These are phyloP conservation scores for Vachellia pachyceras DNA, from an alignment of 306 rosid genomes.

Conservation along the genomic window DNA sequence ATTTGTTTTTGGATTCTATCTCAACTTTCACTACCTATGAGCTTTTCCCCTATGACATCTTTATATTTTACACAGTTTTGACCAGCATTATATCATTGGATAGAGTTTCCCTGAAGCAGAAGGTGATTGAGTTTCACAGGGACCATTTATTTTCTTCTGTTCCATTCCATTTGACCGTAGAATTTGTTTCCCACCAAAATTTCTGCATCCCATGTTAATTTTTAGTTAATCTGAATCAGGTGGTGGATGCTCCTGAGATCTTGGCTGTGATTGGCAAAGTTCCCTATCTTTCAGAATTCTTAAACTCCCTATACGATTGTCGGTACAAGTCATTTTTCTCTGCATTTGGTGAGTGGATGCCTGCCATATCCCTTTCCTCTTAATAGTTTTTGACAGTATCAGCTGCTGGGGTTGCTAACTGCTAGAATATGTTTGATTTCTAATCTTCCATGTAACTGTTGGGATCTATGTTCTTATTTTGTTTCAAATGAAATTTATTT, in stretches of 20 bases:
- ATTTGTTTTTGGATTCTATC: slow-evolving; percentile 88
- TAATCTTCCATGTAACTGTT: slow-evolving; percentile 9
- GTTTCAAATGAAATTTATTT: slow-evolving; percentile 34
- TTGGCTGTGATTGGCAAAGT: slow-evolving; percentile 92
- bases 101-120: slow-evolving; percentile 92
- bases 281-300: slow-evolving; percentile 75
- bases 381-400: slow-evolving; percentile 10
- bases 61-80: slow-evolving; percentile 91
- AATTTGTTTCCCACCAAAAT: background rate
- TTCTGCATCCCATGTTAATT: background rate
- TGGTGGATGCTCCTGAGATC: slow-evolving; percentile 96
- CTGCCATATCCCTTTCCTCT: background rate
- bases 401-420: background rate
- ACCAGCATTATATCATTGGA: slow-evolving; percentile 95
- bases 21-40: slow-evolving; percentile 95
- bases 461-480: slow-evolving; percentile 24
- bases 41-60: slow-evolving; percentile 87
- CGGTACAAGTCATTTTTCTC: slow-evolving; percentile 88
- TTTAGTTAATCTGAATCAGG: slow-evolving; percentile 52
- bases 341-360: slow-evolving; percentile 82
- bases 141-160: background rate
- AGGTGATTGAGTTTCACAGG: slow-evolving; percentile 55
- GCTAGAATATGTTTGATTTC: slow-evolving; percentile 6
- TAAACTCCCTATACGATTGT: slow-evolving; percentile 86
- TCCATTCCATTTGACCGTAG: background rate